Base-by-base conservation (phyloP, 305 asterid species). In the Caryopteris hybrid region DNA sequence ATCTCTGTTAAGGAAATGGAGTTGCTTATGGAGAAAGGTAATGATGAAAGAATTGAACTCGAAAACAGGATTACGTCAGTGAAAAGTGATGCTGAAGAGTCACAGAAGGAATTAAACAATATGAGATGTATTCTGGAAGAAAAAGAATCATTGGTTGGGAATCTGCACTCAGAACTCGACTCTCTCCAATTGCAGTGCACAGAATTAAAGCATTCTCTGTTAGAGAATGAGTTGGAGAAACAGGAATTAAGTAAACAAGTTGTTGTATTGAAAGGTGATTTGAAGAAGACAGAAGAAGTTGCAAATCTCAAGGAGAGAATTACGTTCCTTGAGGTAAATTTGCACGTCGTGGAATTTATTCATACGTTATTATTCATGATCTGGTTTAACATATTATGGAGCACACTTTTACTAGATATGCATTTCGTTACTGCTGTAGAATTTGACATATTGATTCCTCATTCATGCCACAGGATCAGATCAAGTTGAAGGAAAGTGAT, bases 241-340 rank as follows among this genome's bases (percentile, higher is more conserved):
- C 95, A 85, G 58, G 81, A 82, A 50, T 76, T 86, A 61, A 83
- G 82, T 79, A 85, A 86, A 58, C 88, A 84, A 70, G 80, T 88
- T 45, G 31, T 58, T 55, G 75, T 77, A 75, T 65, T 88, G 51
- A 84, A 82, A 77, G 67, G 75, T 4, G 89, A 86, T 59, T 62
- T 89, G 58, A 86, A 78, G 82, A 84, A 79, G 80, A 84, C 76
- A 60, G 95, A 81, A 70, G 97, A 85, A 72, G 78, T 78, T 61
- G 74, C 80, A n/a, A 79, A 79, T 77, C 85, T 89, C 47, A 79
- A 85, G 85, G 96, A 89, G 79, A 91, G 80, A 79, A 82, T 94
- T 63, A 84, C 80, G 77, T 59, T 78, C 80, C 95, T 94, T 6
- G 96, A 94, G 97, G 99, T 94, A 78, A 79, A 70, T 50, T 31